Percentiles rank a stretch among this genome's conserved stretches.
These are phyloP conservation scores for Salvia hispanica DNA, from an alignment of 257 asterid species.

Conservation along the genomic window DNA sequence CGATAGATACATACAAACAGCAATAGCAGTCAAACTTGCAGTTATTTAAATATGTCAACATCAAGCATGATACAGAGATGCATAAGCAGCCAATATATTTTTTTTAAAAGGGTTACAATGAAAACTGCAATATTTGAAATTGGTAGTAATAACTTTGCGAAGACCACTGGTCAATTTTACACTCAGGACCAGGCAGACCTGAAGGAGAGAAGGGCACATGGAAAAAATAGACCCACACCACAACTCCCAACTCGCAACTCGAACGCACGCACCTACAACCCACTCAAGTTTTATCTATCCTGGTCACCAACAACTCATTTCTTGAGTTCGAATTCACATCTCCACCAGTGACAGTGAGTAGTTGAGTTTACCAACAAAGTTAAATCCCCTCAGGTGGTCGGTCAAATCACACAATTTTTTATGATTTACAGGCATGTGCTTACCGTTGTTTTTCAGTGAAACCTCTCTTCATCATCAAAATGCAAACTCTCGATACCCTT, in stretches of 20 bases:
- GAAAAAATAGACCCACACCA: slow-evolving; percentile 47
- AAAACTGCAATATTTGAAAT: slow-evolving; percentile 21
- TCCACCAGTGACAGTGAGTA: slow-evolving; percentile 9
- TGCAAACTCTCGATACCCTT: slow-evolving; percentile 72
- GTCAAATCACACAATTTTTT: slow-evolving; percentile 37
- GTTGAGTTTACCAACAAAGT: slow-evolving; percentile 21
- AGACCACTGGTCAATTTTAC: slow-evolving; percentile 32
- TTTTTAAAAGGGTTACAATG: slow-evolving; percentile 21
- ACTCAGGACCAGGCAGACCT: slow-evolving; percentile 32
- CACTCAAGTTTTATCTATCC: slow-evolving; percentile 35
- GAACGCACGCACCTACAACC: slow-evolving; percentile 33
- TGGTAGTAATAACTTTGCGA: slow-evolving; percentile 32
- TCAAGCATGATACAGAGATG: not conserved
- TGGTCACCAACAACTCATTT: slow-evolving; percentile 27
- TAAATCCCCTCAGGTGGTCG: not conserved
- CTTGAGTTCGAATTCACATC: slow-evolving; percentile 34
- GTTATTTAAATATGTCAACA: slow-evolving; percentile 17
- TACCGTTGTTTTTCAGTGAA: slow-evolving; percentile 35
- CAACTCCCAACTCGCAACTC: slow-evolving; percentile 31
- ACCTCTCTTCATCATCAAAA: slow-evolving; percentile 65
- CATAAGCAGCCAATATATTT: slow-evolving; percentile 15
- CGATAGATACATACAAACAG: not conserved
- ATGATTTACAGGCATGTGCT: slow-evolving; percentile 39
- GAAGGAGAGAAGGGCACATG: slow-evolving; percentile 42
- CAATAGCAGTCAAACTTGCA: not conserved